A percentile compares a stretch with the other conserved stretches of the same genome.
phyloP scores from a whole-genome alignment of 2,329 filamentous ascomycete species.

The Colletotrichum lindemuthianum region DNA sequence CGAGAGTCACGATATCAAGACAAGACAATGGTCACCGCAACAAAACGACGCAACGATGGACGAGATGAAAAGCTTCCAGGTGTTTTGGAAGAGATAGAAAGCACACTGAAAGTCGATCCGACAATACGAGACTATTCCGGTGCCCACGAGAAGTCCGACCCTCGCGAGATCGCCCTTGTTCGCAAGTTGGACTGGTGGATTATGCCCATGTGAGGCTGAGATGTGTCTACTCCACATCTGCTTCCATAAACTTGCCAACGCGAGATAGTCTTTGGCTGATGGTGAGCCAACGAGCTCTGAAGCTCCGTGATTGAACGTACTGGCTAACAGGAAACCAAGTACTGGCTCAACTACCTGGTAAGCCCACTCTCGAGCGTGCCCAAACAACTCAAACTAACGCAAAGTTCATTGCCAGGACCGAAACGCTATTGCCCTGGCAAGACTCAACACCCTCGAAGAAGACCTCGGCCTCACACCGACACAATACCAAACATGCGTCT shows the following conservation, averaged over 20 bases:
- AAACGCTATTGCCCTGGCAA: conserved; percentile 67
- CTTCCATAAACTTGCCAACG: background rate
- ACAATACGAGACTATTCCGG: conserved; percentile 47
- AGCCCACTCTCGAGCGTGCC: conserved; percentile 5
- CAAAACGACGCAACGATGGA: background rate
- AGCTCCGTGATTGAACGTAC: accelerated
- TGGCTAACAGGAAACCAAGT: background rate
- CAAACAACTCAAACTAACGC: too few relatives aligned
- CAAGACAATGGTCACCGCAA: background rate
- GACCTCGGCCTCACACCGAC: conserved; percentile 58
- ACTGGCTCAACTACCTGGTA: conserved; percentile 43
- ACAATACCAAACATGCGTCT: conserved; percentile 28
- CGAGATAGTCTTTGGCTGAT: conserved; percentile 8
- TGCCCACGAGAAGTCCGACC: conserved; percentile 51
- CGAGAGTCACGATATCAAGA: background rate
- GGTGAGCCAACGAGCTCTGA: background rate
- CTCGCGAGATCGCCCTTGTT: conserved; percentile 51
- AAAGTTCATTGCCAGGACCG: conserved; percentile 43
- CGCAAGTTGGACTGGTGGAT: conserved; percentile 51
- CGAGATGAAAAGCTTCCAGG: background rate
- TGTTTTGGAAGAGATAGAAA: conserved; percentile 5
- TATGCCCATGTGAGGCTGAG: conserved; percentile 40
- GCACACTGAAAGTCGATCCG: conserved; percentile 2
- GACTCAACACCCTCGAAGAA: conserved; percentile 62
- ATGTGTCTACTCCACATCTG: background rate